Base-by-base conservation (phyloP, 2,329 filamentous ascomycete genomes). In the Neonectria hederae region DNA sequence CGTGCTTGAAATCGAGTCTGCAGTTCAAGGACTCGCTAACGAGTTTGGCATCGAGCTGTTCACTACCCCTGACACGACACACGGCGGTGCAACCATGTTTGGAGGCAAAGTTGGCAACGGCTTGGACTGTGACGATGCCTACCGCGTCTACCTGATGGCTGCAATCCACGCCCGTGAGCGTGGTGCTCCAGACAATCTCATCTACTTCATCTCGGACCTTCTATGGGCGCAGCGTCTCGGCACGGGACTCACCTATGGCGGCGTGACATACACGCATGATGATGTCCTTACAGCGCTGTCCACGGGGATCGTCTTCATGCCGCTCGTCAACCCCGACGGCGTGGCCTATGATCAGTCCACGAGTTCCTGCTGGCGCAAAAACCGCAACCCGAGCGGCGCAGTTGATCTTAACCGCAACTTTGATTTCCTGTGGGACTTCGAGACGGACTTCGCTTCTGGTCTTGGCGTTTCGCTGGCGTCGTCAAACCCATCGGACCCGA, bases 151-250 rank as follows among this genome's bases (percentile, higher is more conserved):
- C 69, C 75, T 88, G 55, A 83, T 83, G 62, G 81, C 81, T 42
- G 83, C 78, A 42, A 81, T 87, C 56, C 86, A 88, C 69, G 83
- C 86, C 3, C 82, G 86, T 22, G 86, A 88, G 74, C 82, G 86
- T 17, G 85, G 85, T 35, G 83, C 81, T 0, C 80, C 85, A 0
- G 86, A 88, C 71, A 81, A 83, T 65, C 76, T 87, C 17, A 75
- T 88, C 43, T 86, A 86, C 78, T 87, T 86, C 76, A 78, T 87
- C 55, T 77, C 83, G 0, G 86, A 88, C 69, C 77, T 88, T 13
- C 79, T 88, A 7, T 80, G 80, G 55, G 86, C 86, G 14, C 79
- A 83, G 68, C 80, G 82, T 67, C 76, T 80, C 40, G 78, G 80
- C 24, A 78, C 76, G 2, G 85, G 84, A 8, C 70, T 88, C 9